A percentile compares a stretch with the other conserved stretches of the same genome.
Evolutionary conservation across 768 basidiomycete species (phyloP).

Genomic region (Pholiota microspora): DNA sequence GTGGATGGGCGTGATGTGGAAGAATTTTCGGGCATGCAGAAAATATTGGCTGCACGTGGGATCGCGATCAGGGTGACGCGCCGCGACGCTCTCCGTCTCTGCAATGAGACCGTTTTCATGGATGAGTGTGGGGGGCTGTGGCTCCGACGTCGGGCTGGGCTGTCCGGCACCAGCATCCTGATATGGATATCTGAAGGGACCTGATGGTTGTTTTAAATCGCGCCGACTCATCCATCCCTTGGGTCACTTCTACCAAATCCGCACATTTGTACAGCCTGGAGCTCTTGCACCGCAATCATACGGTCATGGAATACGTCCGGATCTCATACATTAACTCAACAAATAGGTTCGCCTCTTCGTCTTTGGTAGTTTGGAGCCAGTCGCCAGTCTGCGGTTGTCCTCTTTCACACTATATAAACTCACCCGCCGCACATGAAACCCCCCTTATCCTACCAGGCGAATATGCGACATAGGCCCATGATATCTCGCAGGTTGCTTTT

Average conservation of each 20-base stretch:
- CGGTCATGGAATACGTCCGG: conserved; percentile 47
- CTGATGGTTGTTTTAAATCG: conserved; percentile 20
- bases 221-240: conserved; percentile 25
- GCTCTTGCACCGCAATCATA: conserved; percentile 41
- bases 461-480: conserved; percentile 35
- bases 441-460: conserved; percentile 31
- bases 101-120: too few relatives aligned
- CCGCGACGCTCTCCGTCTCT: too few relatives aligned
- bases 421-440: conserved; percentile 28
- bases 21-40: neutral
- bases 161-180: conserved; percentile 20
- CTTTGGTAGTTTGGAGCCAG: conserved; percentile 26
- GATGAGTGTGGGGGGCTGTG: conserved; percentile 18
- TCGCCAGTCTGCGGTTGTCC: conserved; percentile 14
- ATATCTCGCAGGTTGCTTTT: conserved; percentile 34
- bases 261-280: conserved; percentile 38
- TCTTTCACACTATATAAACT: conserved; percentile 27
- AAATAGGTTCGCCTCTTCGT: conserved; percentile 23
- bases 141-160: conserved; percentile 23
- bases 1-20: neutral
- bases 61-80: neutral
- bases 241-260: conserved; percentile 47
- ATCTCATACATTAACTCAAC: conserved; percentile 42
- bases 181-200: conserved; percentile 38
- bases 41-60: neutral